Evolutionary conservation across 805 yeast genomes (phyloP).

Genomic region (Yarrowia sp.): DNA sequence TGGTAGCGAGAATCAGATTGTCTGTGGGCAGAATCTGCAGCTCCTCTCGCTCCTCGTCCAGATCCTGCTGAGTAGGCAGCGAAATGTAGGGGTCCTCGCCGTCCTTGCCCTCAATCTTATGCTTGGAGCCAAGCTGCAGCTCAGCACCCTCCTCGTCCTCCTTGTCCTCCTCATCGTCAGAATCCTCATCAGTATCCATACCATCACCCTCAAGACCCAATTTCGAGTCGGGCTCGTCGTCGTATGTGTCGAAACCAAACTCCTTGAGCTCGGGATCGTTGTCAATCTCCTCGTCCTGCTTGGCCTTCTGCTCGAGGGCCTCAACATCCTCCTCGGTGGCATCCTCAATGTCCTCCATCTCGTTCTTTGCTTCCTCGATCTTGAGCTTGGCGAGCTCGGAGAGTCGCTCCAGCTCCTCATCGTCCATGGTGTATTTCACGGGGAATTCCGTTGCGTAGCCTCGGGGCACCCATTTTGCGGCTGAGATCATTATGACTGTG

Average conservation of each 20-base stretch:
- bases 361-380: slow-evolving; percentile 70
- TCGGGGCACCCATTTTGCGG: slow-evolving; percentile 93
- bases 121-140: slow-evolving; percentile 45
- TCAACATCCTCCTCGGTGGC: slow-evolving; percentile 38
- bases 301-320: slow-evolving; percentile 28
- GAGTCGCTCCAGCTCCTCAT: slow-evolving; percentile 89
- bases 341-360: slow-evolving; percentile 44
- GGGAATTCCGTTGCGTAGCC: slow-evolving; percentile 95
- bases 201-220: slow-evolving; percentile 58
- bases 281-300: slow-evolving; percentile 27
- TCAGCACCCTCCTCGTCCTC: slow-evolving; percentile 45
- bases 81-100: slow-evolving; percentile 61
- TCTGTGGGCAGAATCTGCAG: slow-evolving; percentile 86
- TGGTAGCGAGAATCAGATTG: slow-evolving; percentile 81
- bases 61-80: slow-evolving; percentile 59
- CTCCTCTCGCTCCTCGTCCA: slow-evolving; percentile 76
- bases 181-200: slow-evolving; percentile 55
- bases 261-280: slow-evolving; percentile 58
- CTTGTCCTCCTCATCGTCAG: slow-evolving; percentile 54
- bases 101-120: slow-evolving; percentile 43
- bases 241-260: slow-evolving; percentile 82
- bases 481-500: slow-evolving; percentile 65
- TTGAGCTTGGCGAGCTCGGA: slow-evolving; percentile 80
- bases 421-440: slow-evolving; percentile 80
- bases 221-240: slow-evolving; percentile 55